phyloP scores from a whole-genome alignment of 768 basidiomycete genomes.

The Hygrocybe punicea region DNA sequence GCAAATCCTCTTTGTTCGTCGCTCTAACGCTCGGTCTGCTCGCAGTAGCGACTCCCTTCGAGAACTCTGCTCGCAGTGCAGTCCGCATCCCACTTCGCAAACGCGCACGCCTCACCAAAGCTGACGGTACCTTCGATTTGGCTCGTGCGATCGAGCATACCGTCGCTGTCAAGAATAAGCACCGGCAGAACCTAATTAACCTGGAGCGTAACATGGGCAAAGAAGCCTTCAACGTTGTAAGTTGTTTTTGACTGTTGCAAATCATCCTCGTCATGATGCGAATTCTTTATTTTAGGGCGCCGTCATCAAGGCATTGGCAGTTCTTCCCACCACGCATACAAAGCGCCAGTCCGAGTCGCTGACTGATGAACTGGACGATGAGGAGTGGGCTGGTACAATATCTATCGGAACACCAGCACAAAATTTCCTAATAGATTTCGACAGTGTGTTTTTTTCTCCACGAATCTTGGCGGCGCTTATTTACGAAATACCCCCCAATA shows the following conservation, averaged over 20 bases:
- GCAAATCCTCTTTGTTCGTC: background rate
- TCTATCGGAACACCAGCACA: constrained; percentile 40
- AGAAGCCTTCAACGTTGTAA: background rate
- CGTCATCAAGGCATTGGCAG: constrained; percentile 29
- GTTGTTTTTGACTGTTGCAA: background rate
- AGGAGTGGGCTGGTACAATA: constrained; percentile 42
- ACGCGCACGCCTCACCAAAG: constrained; percentile 6
- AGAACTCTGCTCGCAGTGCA: background rate
- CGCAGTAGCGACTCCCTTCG: background rate
- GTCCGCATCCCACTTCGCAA: background rate
- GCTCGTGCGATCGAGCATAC: constrained; percentile 14
- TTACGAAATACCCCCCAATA: background rate
- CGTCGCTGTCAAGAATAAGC: constrained; percentile 20
- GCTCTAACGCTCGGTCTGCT: background rate
- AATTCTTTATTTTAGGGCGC: constrained; percentile 19
- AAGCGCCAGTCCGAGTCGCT: constrained; percentile 35
- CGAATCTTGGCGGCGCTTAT: background rate
- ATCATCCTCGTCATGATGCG: background rate
- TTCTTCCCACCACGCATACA: constrained; percentile 16
- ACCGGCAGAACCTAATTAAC: constrained; percentile 25
- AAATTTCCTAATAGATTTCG: constrained; percentile 41
- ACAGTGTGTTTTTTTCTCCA: constrained; percentile 26
- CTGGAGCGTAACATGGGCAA: constrained; percentile 17
- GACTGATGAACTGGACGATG: constrained; percentile 34
- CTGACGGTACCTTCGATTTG: constrained; percentile 22